Evolutionary conservation across 306 rosid genomes (phyloP).

Genomic region (Senna tora): DNA sequence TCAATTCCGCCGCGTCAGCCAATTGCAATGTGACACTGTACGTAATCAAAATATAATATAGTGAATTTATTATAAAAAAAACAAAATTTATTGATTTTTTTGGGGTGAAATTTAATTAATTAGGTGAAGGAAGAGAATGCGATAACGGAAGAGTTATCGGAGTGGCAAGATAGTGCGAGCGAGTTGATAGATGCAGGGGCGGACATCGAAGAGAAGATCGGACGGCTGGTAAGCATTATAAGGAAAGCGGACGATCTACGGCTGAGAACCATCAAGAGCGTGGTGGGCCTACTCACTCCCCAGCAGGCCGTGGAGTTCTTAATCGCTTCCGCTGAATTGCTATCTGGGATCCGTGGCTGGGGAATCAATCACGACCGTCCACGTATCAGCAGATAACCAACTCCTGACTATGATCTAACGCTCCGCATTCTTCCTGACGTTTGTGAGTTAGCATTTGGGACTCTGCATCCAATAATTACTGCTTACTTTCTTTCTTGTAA

Average conservation of each 20-base stretch:
- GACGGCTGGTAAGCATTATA: constrained; percentile 47
- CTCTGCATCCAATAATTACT: background rate
- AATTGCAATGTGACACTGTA: constrained; percentile 80
- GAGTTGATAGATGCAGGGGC: constrained; percentile 48
- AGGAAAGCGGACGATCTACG: constrained; percentile 81
- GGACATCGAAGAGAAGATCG: constrained; percentile 49
- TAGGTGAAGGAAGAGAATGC: constrained; percentile 89
- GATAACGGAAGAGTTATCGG: constrained; percentile 72
- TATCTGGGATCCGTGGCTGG: constrained; percentile 70
- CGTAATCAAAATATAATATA: too few species aligned
- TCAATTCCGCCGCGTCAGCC: constrained; percentile 74
- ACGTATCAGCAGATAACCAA: constrained; percentile 15
- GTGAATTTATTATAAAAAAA: too few species aligned
- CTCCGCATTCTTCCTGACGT: background rate
- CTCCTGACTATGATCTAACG: background rate
- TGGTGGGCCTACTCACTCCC: constrained; percentile 64
- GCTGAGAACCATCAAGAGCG: constrained; percentile 58
- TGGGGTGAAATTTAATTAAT: too few species aligned
- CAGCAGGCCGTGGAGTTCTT: constrained; percentile 81
- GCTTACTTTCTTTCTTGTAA: background rate
- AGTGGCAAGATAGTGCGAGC: constrained; percentile 80
- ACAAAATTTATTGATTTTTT: too few species aligned
- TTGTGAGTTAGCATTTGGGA: background rate
- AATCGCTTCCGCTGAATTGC: constrained; percentile 72
- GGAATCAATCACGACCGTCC: constrained; percentile 68